Evolutionary conservation across 495 filamentous ascomycete species (phyloP).

Genomic region (Mytilinidion resinicola): DNA sequence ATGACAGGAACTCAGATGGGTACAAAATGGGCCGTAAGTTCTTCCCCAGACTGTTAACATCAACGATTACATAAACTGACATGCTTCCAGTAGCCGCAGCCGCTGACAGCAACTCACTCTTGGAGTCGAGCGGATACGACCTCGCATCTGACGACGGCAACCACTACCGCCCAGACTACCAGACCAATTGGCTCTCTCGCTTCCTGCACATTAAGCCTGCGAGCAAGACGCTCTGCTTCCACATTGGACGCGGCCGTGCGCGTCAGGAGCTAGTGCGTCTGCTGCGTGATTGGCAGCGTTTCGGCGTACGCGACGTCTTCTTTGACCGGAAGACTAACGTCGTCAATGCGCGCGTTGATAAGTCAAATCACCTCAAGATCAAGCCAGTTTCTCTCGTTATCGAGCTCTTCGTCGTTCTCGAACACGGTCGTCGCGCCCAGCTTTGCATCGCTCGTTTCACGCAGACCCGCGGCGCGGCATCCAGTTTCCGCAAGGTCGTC

Average conservation of each 20-base stretch:
- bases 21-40: constrained; percentile 24
- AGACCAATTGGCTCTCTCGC: constrained; percentile 77
- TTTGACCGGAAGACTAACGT: constrained; percentile 67
- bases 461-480: constrained; percentile 80
- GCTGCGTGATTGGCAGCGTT: constrained; percentile 70
- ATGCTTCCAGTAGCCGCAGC: constrained; percentile 6
- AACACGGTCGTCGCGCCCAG: constrained; percentile 53
- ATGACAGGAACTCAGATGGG: constrained; percentile 11
- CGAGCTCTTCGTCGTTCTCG: constrained; percentile 78
- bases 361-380: constrained; percentile 64
- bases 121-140: constrained; percentile 13
- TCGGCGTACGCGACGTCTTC: constrained; percentile 68
- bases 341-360: constrained; percentile 67
- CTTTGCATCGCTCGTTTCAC: constrained; percentile 77
- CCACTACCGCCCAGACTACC: constrained; percentile 41
- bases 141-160: constrained; percentile 20
- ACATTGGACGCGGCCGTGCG: constrained; percentile 57
- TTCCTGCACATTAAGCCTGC: constrained; percentile 87
- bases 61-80: no score
- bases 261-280: constrained; percentile 67
- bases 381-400: constrained; percentile 73
- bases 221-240: constrained; percentile 64
- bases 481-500: constrained; percentile 76
- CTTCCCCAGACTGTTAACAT: neutral
- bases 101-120: constrained; percentile 13